Evolutionary conservation across 768 basidiomycete genomes (phyloP).

Genomic region (Leccinum longicurvipes): DNA sequence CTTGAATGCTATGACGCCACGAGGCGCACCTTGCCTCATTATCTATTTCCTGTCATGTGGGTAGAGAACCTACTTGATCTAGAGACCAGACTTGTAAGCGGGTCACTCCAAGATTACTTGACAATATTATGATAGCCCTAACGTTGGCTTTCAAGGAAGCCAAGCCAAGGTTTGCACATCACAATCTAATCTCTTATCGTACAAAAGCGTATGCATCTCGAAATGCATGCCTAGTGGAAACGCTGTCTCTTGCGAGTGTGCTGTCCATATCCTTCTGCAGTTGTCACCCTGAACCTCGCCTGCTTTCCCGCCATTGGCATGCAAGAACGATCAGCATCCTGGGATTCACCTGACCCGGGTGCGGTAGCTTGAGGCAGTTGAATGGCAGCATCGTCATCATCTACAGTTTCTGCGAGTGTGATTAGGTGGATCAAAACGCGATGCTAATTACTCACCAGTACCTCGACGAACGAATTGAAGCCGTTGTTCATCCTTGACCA

Average conservation of each 20-base stretch:
- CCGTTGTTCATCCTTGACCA: not conserved
- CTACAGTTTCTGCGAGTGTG: not conserved
- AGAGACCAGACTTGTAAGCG: too few species aligned
- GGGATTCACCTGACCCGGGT: not conserved
- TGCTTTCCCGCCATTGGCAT: not conserved
- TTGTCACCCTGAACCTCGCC: not conserved
- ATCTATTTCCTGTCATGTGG: too few species aligned
- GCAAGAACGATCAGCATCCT: not conserved
- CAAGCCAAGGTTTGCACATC: too few species aligned
- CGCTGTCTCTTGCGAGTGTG: not conserved
- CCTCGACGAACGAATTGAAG: not conserved
- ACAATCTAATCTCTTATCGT: not conserved
- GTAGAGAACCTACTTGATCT: too few species aligned
- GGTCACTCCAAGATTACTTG: too few species aligned
- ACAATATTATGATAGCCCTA: too few species aligned
- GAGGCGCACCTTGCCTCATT: too few species aligned
- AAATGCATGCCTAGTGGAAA: not conserved
- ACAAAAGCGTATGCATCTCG: too few species aligned
- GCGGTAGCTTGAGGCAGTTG: too few species aligned
- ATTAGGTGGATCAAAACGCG: not conserved
- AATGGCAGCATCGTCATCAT: not conserved
- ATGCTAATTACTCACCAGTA: not conserved
- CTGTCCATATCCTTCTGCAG: not conserved
- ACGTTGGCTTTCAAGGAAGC: too few species aligned
- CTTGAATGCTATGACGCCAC: too few species aligned